Evolutionary conservation across 192 early-diverging fungal species (phyloP).

Genomic region (Backusella liffmaniae): DNA sequence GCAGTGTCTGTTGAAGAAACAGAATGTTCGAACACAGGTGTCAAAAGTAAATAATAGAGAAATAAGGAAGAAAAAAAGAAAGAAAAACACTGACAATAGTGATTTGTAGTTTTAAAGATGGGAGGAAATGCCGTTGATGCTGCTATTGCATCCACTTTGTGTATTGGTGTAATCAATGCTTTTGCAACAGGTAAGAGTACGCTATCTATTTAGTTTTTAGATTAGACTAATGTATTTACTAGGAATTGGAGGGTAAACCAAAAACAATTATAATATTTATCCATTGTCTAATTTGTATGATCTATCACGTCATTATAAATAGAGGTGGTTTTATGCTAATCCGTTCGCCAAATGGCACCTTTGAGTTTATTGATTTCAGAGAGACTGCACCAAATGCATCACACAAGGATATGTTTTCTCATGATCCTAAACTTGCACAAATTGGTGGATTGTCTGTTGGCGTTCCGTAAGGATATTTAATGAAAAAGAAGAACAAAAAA

Average conservation of each 20-base stretch:
- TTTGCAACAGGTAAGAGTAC: constrained; percentile 67
- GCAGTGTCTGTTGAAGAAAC: constrained; percentile 68
- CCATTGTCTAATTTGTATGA: neutral
- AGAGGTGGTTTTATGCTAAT: constrained; percentile 93
- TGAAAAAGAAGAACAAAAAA: neutral
- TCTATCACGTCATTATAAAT: constrained; percentile 6
- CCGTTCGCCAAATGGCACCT: constrained; percentile 53
- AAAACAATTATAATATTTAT: neutral
- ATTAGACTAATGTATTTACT: neutral
- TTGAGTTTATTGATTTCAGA: constrained; percentile 84
- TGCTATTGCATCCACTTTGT: constrained; percentile 79
- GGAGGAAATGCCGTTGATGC: constrained; percentile 92
- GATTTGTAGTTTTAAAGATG: constrained; percentile 59
- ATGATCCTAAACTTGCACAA: constrained; percentile 66
- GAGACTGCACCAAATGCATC: constrained; percentile 79
- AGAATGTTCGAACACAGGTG: constrained; percentile 66
- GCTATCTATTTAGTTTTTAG: neutral
- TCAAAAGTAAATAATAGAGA: constrained; percentile 41
- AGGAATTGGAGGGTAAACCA: constrained; percentile 64
- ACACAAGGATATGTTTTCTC: constrained; percentile 72
- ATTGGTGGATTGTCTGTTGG: constrained; percentile 71
- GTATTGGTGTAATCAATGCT: constrained; percentile 82
- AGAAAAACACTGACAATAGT: neutral
- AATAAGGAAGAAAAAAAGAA: neutral
- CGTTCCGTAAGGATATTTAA: constrained; percentile 59